A percentile compares a stretch with the other conserved stretches of the same genome.
Evolutionary conservation across 306 rosid species (phyloP).

Genomic region (Prinsepia uniflora): DNA sequence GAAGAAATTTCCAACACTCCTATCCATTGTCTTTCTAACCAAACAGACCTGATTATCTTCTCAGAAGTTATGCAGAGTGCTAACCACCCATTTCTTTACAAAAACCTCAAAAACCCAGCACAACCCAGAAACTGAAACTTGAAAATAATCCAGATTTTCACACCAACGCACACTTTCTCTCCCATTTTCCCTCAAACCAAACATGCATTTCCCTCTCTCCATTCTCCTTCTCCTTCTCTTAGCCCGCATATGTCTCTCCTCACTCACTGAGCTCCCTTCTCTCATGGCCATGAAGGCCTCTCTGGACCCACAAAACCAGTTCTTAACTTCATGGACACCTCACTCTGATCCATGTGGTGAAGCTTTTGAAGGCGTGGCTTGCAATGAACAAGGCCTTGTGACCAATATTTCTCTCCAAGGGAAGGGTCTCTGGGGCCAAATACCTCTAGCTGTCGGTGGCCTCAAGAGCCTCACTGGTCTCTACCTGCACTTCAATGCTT

Average conservation of each 20-base stretch:
- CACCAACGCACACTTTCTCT: not conserved
- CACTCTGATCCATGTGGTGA: slow-evolving; percentile 38
- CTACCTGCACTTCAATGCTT: slow-evolving; percentile 49
- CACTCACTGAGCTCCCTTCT: slow-evolving; percentile 32
- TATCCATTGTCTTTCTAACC: slow-evolving; percentile 6
- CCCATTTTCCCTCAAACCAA: slow-evolving; percentile 18
- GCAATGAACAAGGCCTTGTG: slow-evolving; percentile 43
- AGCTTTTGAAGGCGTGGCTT: slow-evolving; percentile 52
- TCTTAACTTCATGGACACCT: slow-evolving; percentile 38
- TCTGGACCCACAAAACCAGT: slow-evolving; percentile 43
- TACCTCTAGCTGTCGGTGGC: slow-evolving; percentile 39
- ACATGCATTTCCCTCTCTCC: slow-evolving; percentile 28
- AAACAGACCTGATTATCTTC: slow-evolving; percentile 3
- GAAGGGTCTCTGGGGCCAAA: slow-evolving; percentile 42
- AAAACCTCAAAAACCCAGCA: slow-evolving; percentile 8
- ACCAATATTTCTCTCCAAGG: slow-evolving; percentile 49
- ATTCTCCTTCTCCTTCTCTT: slow-evolving; percentile 18
- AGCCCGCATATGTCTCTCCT: slow-evolving; percentile 24
- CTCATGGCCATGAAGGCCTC: slow-evolving; percentile 43
- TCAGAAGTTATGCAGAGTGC: not conserved
- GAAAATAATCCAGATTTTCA: not conserved
- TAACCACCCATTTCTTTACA: slow-evolving; percentile 2
- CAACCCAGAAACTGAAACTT: not conserved
- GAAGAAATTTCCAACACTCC: not conserved
- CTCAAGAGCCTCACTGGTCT: slow-evolving; percentile 48